Evolutionary conservation across 768 basidiomycete genomes (phyloP).

Genomic region (Mycena pura): DNA sequence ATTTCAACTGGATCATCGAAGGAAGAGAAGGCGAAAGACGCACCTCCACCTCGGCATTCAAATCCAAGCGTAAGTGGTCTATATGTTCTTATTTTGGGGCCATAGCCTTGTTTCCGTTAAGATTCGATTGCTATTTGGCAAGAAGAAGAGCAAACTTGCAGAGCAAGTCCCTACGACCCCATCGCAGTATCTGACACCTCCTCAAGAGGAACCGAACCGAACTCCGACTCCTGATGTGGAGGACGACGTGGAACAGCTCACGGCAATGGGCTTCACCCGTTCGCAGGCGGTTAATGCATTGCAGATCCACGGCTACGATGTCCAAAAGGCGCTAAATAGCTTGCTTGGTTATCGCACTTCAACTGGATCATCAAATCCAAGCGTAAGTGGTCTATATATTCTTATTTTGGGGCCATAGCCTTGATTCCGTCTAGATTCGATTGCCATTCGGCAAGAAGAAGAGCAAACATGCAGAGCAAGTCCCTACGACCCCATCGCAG

Average conservation of each 20-base stretch:
- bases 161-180: conserved; percentile 51
- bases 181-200: conserved; percentile 47
- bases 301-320: too few species aligned
- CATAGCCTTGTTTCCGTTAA: conserved; percentile 41
- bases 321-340: too few species aligned
- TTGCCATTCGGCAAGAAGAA: conserved; percentile 82
- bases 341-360: too few species aligned
- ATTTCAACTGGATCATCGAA: conserved; percentile 72
- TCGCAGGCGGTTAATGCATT: too few species aligned
- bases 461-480: conserved; percentile 58
- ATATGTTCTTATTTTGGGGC: too few species aligned
- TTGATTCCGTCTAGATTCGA: conserved; percentile 63
- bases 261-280: too few species aligned
- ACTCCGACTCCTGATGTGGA: conserved; percentile 59
- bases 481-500: conserved; percentile 48
- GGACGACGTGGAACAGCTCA: conserved; percentile 79
- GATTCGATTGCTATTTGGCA: conserved; percentile 83
- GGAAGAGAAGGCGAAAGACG: conserved; percentile 61
- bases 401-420: too few species aligned
- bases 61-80: conserved; percentile 84
- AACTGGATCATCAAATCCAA: conserved; percentile 75
- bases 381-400: too few species aligned
- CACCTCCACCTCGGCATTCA: conserved; percentile 63
- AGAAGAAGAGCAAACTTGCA: conserved; percentile 69
- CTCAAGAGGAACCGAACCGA: conserved; percentile 52